These are phyloP conservation scores for Aspergillus intermedius DNA, from an alignment of 2,329 filamentous ascomycete species.

Conservation along the genomic window DNA sequence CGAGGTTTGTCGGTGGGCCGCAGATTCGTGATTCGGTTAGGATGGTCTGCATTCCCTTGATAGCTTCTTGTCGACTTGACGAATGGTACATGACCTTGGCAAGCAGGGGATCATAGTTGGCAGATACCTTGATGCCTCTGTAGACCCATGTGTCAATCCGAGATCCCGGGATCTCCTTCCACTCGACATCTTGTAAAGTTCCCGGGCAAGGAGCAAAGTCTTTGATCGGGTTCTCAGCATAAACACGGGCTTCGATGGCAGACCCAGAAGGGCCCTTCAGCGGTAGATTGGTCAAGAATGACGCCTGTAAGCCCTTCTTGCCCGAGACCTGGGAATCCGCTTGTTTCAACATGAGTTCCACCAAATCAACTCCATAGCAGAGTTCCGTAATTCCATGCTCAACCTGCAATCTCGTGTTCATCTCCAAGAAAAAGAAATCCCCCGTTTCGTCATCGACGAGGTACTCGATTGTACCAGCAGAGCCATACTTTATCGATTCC, in stretches of 20 bases:
- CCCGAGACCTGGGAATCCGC: constrained; percentile 46
- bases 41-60: constrained; percentile 39
- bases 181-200: constrained; percentile 51
- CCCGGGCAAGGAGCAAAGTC: constrained; percentile 56
- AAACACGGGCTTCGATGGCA: constrained; percentile 51
- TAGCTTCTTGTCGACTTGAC: constrained; percentile 35
- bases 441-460: constrained; percentile 77
- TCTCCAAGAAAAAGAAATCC: constrained; percentile 64
- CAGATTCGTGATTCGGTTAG: constrained; percentile 44
- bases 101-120: constrained; percentile 54
- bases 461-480: constrained; percentile 84
- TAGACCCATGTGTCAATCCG: constrained; percentile 61
- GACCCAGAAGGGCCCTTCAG: constrained; percentile 38
- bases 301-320: constrained; percentile 39
- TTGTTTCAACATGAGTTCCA: constrained; percentile 51
- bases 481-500: constrained; percentile 60
- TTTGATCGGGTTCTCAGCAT: constrained; percentile 54
- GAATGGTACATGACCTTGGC: constrained; percentile 55
- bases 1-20: constrained; percentile 53
- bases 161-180: constrained; percentile 43
- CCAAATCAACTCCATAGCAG: constrained; percentile 50
- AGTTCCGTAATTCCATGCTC: constrained; percentile 55
- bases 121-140: constrained; percentile 50
- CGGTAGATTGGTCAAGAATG: constrained; percentile 39
- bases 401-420: constrained; percentile 55